Base-by-base conservation (phyloP, 768 basidiomycete species). In the Russula emetica region DNA sequence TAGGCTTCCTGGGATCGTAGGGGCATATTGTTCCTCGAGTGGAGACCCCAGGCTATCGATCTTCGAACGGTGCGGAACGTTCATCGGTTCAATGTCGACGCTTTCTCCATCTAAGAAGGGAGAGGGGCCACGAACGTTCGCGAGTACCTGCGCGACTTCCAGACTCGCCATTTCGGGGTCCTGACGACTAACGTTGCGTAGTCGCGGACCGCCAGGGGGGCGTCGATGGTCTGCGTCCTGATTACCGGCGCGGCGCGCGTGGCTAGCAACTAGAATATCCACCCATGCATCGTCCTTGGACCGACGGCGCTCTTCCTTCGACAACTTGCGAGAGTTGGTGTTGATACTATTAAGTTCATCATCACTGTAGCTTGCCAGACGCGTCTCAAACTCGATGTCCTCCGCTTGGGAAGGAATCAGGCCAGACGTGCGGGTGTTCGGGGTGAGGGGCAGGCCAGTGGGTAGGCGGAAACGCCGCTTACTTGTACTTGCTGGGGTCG, bases 271-370 rank as follows among this genome's bases (percentile, higher is more conserved):
- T 11, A 92, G 75, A 47, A 93, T 93, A 74, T 93, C 92, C 47
- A 93, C 90, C 90, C 92, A 92, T 5, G 90, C 89, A 70, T 93
- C 92, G 56, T 89, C 86, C 68, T 74, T 77, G 22, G 79, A 78
- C 42, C 80, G 74, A 55, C 80, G 62, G 24, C 73, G 74, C 44
- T 75, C 71, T 22, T 79, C 73, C 70, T 78, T 77, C 74, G 82
- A 76, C 47, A 69, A 64, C 14, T 71, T 45, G 8, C 49, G 57
- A 8, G 50, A 45, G 36, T 9, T 60, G 14, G 55, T 40, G 11
- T 64, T 55, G 18, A 63, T n/a, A 36, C 50, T 51, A 2, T 68
- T 70, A 44, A 67, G 44, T 55, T 74, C 80, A 67, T 81, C 79
- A 24, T 81, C 80, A 60, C 78, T 79, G 32, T 79, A 85, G 70